Conservation (phyloP, 345 rosid species). For the Kandelia obovata region DNA sequence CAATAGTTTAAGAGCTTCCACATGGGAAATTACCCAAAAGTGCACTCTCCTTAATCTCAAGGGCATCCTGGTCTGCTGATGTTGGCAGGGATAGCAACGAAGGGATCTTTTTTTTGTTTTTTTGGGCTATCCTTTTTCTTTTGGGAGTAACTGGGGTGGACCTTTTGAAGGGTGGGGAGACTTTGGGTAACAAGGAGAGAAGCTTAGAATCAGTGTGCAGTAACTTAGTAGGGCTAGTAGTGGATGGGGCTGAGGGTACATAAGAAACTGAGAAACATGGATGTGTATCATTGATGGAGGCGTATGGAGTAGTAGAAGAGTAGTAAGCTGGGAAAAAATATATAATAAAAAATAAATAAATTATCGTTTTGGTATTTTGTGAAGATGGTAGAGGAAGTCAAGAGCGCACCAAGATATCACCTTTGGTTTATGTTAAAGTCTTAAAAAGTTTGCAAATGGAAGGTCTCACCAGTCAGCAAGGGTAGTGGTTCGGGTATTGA, state of each 20-base stretch:
- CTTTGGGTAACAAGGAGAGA: constrained; percentile 30
- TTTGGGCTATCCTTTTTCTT: too few species aligned
- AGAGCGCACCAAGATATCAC: constrained; percentile 81
- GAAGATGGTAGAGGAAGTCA: constrained; percentile 50
- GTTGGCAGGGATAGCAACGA: too few species aligned
- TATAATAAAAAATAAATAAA: not conserved
- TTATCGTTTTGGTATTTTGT: not conserved
- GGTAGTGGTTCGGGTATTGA: constrained; percentile 98
- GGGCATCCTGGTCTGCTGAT: not conserved
- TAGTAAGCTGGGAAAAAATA: not conserved
- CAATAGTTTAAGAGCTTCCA: constrained; percentile 13
- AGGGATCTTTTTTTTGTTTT: too few species aligned
- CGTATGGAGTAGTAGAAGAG: not conserved
- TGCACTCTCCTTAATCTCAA: constrained; percentile 24
- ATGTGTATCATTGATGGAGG: not conserved
- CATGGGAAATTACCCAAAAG: constrained; percentile 38
- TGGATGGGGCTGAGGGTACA: not conserved
- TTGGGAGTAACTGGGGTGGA: not conserved
- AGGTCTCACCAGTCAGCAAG: constrained; percentile 33
- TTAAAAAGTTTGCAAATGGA: not conserved
- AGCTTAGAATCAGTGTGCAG: constrained; percentile 1
- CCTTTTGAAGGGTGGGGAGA: constrained; percentile 19
- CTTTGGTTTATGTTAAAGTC: constrained; percentile 35
- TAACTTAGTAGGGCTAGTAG: not conserved
- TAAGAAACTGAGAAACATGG: not conserved